Percentiles rank a stretch among this genome's conserved stretches.
These are phyloP conservation scores for Kurtzmaniella quercitrusa DNA, from an alignment of 1,139 yeast genomes.

Conservation along the genomic window DNA sequence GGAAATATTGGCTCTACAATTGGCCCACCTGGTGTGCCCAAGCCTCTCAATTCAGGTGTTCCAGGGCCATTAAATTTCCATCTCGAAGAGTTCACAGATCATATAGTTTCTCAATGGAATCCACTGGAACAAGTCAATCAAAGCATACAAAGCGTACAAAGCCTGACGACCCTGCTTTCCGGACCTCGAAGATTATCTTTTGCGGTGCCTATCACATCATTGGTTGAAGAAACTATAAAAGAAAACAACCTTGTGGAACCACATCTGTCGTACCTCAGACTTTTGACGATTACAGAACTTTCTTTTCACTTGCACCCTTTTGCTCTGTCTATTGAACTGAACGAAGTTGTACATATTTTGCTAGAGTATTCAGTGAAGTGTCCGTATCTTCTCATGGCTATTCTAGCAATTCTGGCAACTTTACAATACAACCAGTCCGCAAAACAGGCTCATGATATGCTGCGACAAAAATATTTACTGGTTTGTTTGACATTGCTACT, in stretches of 20 bases:
- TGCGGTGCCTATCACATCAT: constrained; percentile 15
- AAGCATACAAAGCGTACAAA: constrained; percentile 4
- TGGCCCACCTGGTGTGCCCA: neutral
- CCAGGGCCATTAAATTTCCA: constrained; percentile 10
- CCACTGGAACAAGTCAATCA: neutral
- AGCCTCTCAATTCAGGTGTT: neutral
- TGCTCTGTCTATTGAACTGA: constrained; percentile 32
- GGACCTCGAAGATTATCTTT: constrained; percentile 6
- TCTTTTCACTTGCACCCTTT: constrained; percentile 36
- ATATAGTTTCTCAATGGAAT: constrained; percentile 6
- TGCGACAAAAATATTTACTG: constrained; percentile 28
- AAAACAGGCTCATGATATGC: constrained; percentile 24
- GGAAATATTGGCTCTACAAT: neutral
- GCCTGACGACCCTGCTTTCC: constrained; percentile 5
- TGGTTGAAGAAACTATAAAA: constrained; percentile 22
- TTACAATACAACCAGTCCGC: constrained; percentile 34
- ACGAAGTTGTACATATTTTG: constrained; percentile 31
- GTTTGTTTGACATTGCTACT: constrained; percentile 30
- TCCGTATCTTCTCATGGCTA: constrained; percentile 31
- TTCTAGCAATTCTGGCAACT: constrained; percentile 37
- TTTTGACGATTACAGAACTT: constrained; percentile 25
- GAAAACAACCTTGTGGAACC: constrained; percentile 24
- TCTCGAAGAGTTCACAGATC: constrained; percentile 15
- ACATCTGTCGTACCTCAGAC: constrained; percentile 29
- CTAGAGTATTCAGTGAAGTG: constrained; percentile 32